These are phyloP conservation scores for Meyerozyma athensensis DNA, from an alignment of 1,139 yeast genomes.

Conservation along the genomic window DNA sequence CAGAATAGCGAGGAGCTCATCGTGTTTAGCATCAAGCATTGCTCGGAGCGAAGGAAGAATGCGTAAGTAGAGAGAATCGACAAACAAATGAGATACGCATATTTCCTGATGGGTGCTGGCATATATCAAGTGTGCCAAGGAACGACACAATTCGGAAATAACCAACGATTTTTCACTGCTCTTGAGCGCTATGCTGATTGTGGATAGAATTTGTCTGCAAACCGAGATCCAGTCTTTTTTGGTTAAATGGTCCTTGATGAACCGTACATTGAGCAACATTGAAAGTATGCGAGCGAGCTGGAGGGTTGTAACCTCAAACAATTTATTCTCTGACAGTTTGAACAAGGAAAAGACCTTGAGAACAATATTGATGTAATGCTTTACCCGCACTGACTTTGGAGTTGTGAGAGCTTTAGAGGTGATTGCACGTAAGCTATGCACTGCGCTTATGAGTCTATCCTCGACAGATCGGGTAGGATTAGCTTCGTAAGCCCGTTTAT, in stretches of 20 bases:
- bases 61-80: neutral
- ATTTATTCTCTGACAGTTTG: neutral
- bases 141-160: neutral
- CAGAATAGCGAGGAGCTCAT: neutral
- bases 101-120: neutral
- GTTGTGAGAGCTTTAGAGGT: neutral
- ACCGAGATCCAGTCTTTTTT: neutral
- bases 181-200: neutral
- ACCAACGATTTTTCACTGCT: neutral
- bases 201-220: neutral
- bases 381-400: neutral
- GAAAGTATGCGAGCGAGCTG: neutral
- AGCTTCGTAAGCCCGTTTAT: neutral
- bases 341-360: neutral
- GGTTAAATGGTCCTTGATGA: neutral
- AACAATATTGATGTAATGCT: neutral
- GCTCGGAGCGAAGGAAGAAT: neutral
- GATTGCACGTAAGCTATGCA: neutral
- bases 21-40: neutral
- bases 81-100: neutral
- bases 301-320: neutral
- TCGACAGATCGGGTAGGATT: neutral
- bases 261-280: neutral
- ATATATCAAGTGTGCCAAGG: neutral
- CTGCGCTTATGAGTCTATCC: neutral